A percentile compares a stretch with the other conserved stretches of the same genome.
These are phyloP conservation scores for Diaporthe vaccinii DNA, from an alignment of 2,329 filamentous ascomycete species.

Conservation along the genomic window DNA sequence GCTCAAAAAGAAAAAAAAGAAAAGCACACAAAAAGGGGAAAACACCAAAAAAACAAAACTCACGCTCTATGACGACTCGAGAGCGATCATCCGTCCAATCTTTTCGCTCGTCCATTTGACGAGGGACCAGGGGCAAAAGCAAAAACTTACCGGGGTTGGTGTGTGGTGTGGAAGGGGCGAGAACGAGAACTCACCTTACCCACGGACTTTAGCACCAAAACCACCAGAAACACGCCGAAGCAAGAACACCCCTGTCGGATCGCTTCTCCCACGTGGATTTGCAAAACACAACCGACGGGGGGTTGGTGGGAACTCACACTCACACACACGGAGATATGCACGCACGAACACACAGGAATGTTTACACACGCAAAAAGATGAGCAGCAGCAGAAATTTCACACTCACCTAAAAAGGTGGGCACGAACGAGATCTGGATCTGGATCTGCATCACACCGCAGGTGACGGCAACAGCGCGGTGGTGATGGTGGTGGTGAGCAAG, in stretches of 20 bases:
- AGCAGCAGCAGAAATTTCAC: constrained; percentile 28
- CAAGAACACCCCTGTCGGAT: constrained; percentile 16
- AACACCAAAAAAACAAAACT: constrained; percentile 25
- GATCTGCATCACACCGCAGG: constrained; percentile 31
- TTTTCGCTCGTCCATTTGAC: background rate
- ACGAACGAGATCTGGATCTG: constrained; percentile 35
- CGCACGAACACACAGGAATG: background rate
- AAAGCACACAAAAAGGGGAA: background rate
- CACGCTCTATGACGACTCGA: constrained; percentile 24
- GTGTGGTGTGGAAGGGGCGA: constrained; percentile 17
- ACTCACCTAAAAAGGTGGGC: background rate
- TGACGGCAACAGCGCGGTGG: background rate
- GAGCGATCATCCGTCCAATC: constrained; percentile 15
- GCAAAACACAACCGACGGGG: constrained; percentile 27
- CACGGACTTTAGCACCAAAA: constrained; percentile 31
- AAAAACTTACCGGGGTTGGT: constrained; percentile 22
- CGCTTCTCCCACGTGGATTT: constrained; percentile 11
- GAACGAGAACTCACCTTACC: constrained; percentile 41
- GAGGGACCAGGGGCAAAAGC: constrained; percentile 37
- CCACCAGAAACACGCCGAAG: background rate
- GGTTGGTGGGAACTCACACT: background rate
- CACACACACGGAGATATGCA: background rate
- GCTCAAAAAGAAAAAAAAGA: background rate
- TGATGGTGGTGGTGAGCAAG: constrained; percentile 19
- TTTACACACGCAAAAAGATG: background rate